Base-by-base conservation (phyloP, 2,329 filamentous ascomycete genomes). In the Colletotrichum horii region DNA sequence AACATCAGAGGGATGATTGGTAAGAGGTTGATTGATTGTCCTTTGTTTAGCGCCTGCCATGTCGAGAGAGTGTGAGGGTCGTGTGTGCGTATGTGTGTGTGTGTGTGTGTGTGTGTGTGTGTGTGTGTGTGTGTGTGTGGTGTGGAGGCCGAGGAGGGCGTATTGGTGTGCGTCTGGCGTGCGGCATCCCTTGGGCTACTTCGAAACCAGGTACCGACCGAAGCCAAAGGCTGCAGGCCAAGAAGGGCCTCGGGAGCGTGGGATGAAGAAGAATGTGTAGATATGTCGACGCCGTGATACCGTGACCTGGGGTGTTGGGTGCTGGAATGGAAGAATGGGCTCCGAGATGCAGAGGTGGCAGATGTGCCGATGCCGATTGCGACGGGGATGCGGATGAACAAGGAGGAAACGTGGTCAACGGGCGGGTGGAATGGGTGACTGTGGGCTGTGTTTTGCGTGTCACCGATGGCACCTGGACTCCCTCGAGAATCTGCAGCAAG, bases 351-450 rank as follows among this genome's bases (percentile, higher is more conserved):
- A 43, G 62, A 58, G 22, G 38, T n/a, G 32, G 19, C 15, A 60
- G 62, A 26, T 66, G 66, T 34, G 36, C 15, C 36, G 28, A 52
- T n/a, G 58, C 55, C 62, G 52, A 55, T 55, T n/a, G 19, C n/a
- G 67, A 52, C 19, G 56, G 67, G 58, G 19, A 43, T 43, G 38
- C 38, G 38, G 38, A 43, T 43, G 36, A 28, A 62, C 58, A 55
- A 52, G 34, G 24, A 66, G 48, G 52, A 55, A 74, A 74, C 68
- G 71, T 74, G 67, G 71, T 43, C 32, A 71, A 74, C 67, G 67
- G 52, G 8, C 67, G 36, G 69, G 58, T 22, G 60, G 66, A 56
- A 65, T 70, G 30, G 65, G 28, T 0, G 32, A 52, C 36, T 22
- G n/a, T 26, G 32, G 66, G 28, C 19, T 30, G 58, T 30, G 58